Base-by-base conservation (phyloP, 306 rosid species). In the Prunus kanzakura region DNA sequence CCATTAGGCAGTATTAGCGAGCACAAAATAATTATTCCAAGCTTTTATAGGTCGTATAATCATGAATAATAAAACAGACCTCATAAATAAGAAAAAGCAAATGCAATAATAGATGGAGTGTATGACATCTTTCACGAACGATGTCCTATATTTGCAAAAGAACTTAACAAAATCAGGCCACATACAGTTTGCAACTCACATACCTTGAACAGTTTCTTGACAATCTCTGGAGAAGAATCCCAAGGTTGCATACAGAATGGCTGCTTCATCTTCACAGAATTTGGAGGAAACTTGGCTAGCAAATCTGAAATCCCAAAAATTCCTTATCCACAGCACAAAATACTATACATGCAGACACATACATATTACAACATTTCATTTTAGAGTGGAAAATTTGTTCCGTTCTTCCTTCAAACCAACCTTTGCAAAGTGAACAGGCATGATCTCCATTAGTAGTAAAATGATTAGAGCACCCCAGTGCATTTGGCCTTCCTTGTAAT, bases 371-470 rank as follows among this genome's bases (percentile, higher is more conserved):
- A 8, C 45, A 73, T 43, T 60, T 20, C 45, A 61, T 23, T 46
- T 20, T 43, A 25, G 51, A 30, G 16, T 10, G 22, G 15, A 41
- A 63, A 68, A 46, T 43, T 72, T 60, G 67, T 5, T 11, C 1
- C 22, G 20, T 71, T 80, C 80, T 73, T 70, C 73, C 73, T 71
- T 72, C 63, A 46, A 57, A 56, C 80, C 79, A 79, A 93, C 97
- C 98, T 92, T 87, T 88, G 80, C 96, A 90, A 61, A 95, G 93
- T 71, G 93, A 84, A 81, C 90, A 85, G 73, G 90, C 91, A 68
- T 83, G 86, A 74, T 77, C 74, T 73, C 84, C 87, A 73, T 74
- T 72, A 65, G 35, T 32, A 32, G 87, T 82, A 74, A 86, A 86
- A 86, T 92, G 95, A 83, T 84, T 85, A 55, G 87, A 82, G 82